Evolutionary conservation across 164 flowering plant genomes (phyloP).

Genomic region (Warburgia ugandensis): DNA sequence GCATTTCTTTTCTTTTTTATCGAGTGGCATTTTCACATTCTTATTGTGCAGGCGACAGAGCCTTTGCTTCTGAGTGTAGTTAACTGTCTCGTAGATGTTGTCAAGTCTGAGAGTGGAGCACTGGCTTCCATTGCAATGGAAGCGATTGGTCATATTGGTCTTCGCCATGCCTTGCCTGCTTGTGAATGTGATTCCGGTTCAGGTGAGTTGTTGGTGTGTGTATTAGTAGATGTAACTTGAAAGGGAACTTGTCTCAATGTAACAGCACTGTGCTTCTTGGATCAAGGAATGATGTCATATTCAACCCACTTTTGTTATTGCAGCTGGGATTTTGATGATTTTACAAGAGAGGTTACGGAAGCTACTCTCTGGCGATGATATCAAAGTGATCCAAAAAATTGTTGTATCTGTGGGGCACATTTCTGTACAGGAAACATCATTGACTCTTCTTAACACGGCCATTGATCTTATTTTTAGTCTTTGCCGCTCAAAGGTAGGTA

Average conservation of each 20-base stretch:
- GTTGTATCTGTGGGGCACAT: conserved; percentile 84
- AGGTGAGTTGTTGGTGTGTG: conserved; percentile 27
- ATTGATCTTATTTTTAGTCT: conserved; percentile 77
- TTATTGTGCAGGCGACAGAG: conserved; percentile 39
- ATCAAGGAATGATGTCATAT: background rate
- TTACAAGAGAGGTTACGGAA: conserved; percentile 63
- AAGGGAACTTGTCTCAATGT: background rate
- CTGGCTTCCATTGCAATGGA: conserved; percentile 81
- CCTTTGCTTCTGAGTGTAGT: conserved; percentile 37
- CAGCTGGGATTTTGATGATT: conserved; percentile 55
- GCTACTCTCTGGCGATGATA: conserved; percentile 68
- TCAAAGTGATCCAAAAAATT: conserved; percentile 71
- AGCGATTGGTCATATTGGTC: conserved; percentile 91
- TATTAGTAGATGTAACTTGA: too few species aligned
- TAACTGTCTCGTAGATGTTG: conserved; percentile 55
- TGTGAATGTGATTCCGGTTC: conserved; percentile 39
- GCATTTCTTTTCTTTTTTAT: conserved; percentile 1
- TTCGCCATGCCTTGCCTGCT: conserved; percentile 60
- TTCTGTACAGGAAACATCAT: conserved; percentile 56
- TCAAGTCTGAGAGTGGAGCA: conserved; percentile 55
- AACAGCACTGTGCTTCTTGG: background rate
- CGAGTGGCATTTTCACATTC: background rate
- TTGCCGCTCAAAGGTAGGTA: conserved; percentile 75
- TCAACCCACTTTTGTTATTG: conserved; percentile 16
- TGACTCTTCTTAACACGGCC: conserved; percentile 49